phyloP scores from a whole-genome alignment of 495 filamentous ascomycete genomes.

The Penicillium taxi region DNA sequence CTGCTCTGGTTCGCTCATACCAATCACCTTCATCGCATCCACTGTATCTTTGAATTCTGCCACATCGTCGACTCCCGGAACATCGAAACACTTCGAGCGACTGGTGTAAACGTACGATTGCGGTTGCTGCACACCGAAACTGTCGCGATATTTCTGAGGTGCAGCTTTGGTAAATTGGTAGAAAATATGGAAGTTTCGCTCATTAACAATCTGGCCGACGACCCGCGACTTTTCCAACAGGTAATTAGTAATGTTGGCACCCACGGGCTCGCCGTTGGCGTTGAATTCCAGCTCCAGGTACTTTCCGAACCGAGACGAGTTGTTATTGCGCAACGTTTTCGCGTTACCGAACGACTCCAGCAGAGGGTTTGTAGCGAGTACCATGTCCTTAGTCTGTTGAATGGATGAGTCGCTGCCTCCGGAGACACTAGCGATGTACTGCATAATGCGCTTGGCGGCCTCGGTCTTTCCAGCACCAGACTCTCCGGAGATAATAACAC shows the following conservation, averaged over 20 bases:
- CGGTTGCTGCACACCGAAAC: constrained; percentile 81
- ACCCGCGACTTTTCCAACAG: constrained; percentile 92
- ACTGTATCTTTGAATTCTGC: constrained; percentile 89
- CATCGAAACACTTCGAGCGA: constrained; percentile 86
- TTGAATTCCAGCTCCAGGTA: constrained; percentile 99
- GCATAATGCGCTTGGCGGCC: constrained; percentile 97
- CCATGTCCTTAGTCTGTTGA: constrained; percentile 97
- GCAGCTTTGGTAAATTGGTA: constrained; percentile 98
- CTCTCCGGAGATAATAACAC: constrained; percentile 98
- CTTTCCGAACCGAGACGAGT: constrained; percentile 96
- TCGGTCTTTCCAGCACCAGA: constrained; percentile 99
- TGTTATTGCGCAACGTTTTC: constrained; percentile 97
- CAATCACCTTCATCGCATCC: constrained; percentile 90
- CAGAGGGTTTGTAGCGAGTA: constrained; percentile 93
- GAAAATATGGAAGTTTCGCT: constrained; percentile 99
- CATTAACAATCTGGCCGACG: constrained; percentile 89
- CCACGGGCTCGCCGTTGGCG: constrained; percentile 81
- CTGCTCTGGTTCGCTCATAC: constrained; percentile 79
- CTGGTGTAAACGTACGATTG: constrained; percentile 95
- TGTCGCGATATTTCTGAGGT: constrained; percentile 73
- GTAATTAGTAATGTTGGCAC: constrained; percentile 97
- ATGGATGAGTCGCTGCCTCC: constrained; percentile 85
- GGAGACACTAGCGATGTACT: constrained; percentile 97
- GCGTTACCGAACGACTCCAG: constrained; percentile 98
- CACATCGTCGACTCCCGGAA: constrained; percentile 84